Evolutionary conservation across 176 grass and related monocot genomes (phyloP), one percentile per base, ranked within the genome.

Genomic region (Otatea glauca): DNA sequence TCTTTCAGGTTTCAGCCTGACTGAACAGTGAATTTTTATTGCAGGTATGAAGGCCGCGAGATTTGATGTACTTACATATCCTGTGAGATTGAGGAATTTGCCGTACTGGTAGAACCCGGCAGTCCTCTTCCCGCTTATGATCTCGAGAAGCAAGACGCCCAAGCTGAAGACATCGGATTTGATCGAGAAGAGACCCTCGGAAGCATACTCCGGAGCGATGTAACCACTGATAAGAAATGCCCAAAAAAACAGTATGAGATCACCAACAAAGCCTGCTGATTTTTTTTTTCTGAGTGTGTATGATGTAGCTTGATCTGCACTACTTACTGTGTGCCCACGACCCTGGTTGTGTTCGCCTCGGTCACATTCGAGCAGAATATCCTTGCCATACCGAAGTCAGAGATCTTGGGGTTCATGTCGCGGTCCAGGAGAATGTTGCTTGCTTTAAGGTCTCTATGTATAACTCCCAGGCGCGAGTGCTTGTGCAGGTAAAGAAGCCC

Each of bases 141-240:
- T 92, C 84, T 94, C 92, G 5, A 94, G 76, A 35, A 89, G 81
- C 78, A 92, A 16, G 44, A 92, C 87, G 0, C 89, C 92, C 5
- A 85, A 92, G 69, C 92, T 92, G 59, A 89, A 94, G 0, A 91
- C 84, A 5, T 94, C 89, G 0, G 92, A 94, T 68, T 79, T 92
- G 43, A 63, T 66, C 2, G 92, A 94, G 79, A 94, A 94, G 32
- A 91, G 61, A 5, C 92, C 92, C 78, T 87, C 77, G 1, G 74
- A 87, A 59, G 84, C 89, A n/a, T 94, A 94, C 49, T 91, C 92
- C 0, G 92, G 88, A 13, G 89, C 83, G 2, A 94, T 94, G 70
- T 94, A 91, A 15, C 92, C 92, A 49, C 89, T 94, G 76, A 35
- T 54, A 56, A 20, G 0, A 65, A 25, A 4, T 3, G 5, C n/a